Evolutionary conservation across 2,329 filamentous ascomycete genomes (phyloP).

Genomic region (Incumbomyces lentus): DNA sequence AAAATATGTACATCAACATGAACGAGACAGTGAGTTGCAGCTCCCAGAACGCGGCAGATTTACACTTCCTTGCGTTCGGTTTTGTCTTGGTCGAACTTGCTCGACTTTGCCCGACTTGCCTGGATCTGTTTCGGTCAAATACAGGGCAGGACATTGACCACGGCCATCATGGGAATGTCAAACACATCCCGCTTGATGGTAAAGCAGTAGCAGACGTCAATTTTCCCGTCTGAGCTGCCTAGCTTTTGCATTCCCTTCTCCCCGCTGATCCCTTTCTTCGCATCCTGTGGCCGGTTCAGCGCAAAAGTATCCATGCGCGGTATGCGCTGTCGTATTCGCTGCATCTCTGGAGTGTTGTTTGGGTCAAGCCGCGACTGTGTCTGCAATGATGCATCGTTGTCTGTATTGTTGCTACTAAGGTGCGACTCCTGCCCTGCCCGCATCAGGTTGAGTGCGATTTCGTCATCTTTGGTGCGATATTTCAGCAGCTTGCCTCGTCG

Average conservation of each 20-base stretch:
- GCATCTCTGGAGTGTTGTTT: not conserved
- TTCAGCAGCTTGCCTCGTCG: constrained; percentile 79
- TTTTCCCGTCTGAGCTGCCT: constrained; percentile 72
- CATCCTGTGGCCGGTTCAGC: constrained; percentile 14
- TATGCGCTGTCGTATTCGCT: not conserved
- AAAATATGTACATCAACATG: too few relatives aligned
- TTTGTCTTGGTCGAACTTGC: too few relatives aligned
- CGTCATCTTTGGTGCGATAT: constrained; percentile 64
- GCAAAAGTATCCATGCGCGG: constrained; percentile 10
- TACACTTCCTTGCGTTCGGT: too few relatives aligned
- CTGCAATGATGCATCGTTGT: constrained; percentile 13
- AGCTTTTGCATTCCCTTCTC: constrained; percentile 67
- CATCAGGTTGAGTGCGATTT: constrained; percentile 19
- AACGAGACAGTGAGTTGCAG: too few relatives aligned
- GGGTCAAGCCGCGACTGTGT: not conserved
- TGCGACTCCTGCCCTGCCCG: constrained; percentile 29
- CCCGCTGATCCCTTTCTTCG: constrained; percentile 36
- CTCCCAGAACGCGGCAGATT: too few relatives aligned
- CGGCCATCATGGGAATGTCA: constrained; percentile 96
- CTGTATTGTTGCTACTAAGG: constrained; percentile 28
- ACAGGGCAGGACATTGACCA: constrained; percentile 55
- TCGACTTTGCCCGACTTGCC: too few relatives aligned
- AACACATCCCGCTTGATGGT: constrained; percentile 94
- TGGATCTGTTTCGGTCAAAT: not conserved
- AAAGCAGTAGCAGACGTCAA: constrained; percentile 95